Base-by-base conservation (phyloP, 768 basidiomycete species). In the Botryobasidium botryosum region DNA sequence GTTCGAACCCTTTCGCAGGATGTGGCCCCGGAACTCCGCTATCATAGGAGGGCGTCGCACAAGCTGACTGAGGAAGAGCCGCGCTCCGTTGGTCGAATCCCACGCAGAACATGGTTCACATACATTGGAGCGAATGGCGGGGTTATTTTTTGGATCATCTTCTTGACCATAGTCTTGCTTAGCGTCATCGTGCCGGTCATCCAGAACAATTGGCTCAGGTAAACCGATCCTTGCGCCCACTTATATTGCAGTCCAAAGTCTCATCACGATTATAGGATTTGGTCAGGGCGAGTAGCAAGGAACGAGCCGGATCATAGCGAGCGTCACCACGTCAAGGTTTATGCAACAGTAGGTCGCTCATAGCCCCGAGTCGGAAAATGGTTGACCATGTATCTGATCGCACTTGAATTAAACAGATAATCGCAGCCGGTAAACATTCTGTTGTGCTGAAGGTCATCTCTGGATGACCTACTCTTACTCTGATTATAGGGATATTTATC, bases 11-110 rank as follows among this genome's bases (percentile, higher is more conserved):
- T 2, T 23, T 46, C 8, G 27, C 44, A 2, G 41, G 28, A 3
- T 32, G 53, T 18, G n/a, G n/a, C n/a, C n/a, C n/a, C n/a, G n/a
- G n/a, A n/a, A n/a, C n/a, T n/a, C n/a, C n/a, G n/a, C n/a, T n/a
- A n/a, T 48, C 56, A 7, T 47, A 59, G 61, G 45, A 81, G 75
- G 55, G 55, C 67, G 1, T 79, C 87, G 0, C 68, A 85, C 28
- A 91, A 90, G 57, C 68, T 91, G 37, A 64, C 90, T 5, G 87
- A 92, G 53, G 83, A 68, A 59, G 53, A 61, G 56, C 53, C 53
- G 46, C 47, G 62, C 13, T 61, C 58, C 5, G 56, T 48, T 18
- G 63, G 63, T 3, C 38, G 60, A 37, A 60, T 64, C 46, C 53
- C 55, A 23, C 48, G 53, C 46, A 43, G 49, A 1, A 55, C 62